phyloP scores from a whole-genome alignment of 805 yeast species.

The Pichia californica region DNA sequence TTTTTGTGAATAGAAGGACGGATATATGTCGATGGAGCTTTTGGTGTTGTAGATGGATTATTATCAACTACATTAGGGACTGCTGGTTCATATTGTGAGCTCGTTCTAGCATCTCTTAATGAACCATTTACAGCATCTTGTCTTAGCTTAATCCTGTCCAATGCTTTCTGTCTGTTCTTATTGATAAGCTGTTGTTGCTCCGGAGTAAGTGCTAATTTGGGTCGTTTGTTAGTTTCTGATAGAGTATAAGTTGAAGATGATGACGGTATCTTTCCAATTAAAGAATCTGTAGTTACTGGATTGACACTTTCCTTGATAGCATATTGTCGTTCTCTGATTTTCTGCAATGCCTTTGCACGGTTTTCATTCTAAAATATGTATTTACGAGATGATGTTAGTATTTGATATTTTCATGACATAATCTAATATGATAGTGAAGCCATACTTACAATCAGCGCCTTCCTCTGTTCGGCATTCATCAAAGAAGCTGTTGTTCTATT shows the following conservation, averaged over 20 bases:
- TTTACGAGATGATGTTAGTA: too few relatives aligned
- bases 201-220: conserved; percentile 27
- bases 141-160: conserved; percentile 28
- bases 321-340: conserved; percentile 41
- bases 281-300: background rate
- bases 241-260: too few relatives aligned
- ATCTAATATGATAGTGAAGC: too few relatives aligned
- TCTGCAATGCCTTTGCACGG: conserved; percentile 54
- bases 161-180: conserved; percentile 47
- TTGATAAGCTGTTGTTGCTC: conserved; percentile 47
- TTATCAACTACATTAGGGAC: conserved; percentile 3
- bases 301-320: conserved; percentile 9
- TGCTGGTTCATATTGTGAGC: conserved; percentile 7
- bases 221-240: conserved; percentile 2
- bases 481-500: too few relatives aligned
- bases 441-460: conserved; percentile 8
- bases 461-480: conserved; percentile 2
- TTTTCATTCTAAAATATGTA: too few relatives aligned
- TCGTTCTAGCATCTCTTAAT: conserved; percentile 24
- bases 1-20: conserved; percentile 47
- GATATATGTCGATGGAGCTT: conserved; percentile 16
- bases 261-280: background rate
- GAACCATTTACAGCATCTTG: conserved; percentile 12
- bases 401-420: too few relatives aligned
- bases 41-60: background rate